Evolutionary conservation across 1,284 basidiomycete species (phyloP), one percentile per base, ranked within the genome.

Genomic region (Malassezia vespertilionis): DNA sequence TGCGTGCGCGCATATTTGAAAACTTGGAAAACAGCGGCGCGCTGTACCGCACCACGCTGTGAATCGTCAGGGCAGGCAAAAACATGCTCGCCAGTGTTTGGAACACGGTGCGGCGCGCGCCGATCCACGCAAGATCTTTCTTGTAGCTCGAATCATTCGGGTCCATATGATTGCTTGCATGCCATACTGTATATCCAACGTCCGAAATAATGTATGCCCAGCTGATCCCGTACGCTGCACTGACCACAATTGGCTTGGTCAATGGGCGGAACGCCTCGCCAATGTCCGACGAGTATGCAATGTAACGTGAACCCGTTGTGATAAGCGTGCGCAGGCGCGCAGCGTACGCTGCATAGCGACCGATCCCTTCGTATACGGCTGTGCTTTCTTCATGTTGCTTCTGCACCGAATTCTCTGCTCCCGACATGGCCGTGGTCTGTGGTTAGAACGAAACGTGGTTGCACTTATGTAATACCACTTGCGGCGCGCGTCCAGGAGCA

Each of bases 221-320:
- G 0, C 84, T 87, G 48, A 89, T 73, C 20, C 82, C 86, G 71
- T 91, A 91, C 4, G 85, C 84, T 24, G 81, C 82, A 2, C 78
- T 79, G n/a, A 88, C 86, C 11, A 86, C 60, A 58, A 74, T 78
- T 0, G 86, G 84, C 14, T 79, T 79, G 3, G 90, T 84, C 30
- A 91, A 79, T 1, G 88, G 88, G 23, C 88, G 77, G 73, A 93
- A 89, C 0, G 87, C 85, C 73, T 93, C 89, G 47, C 89, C 89
- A 26, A 93, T 75, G 66, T 93, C 88, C 72, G 83, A 85, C 18
- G 85, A 86, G 78, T 82, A 73, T 15, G 58, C 66, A 7, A 60
- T 50, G 31, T 63, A 66, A 5, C 65, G 53, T 2, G 54, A 53
- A 3, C 53, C 49, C 14, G 64, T 41, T 10, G 48, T 22, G 14